Evolutionary conservation across 1,284 basidiomycete species (phyloP).

Genomic region (Rhodotorula sp.): DNA sequence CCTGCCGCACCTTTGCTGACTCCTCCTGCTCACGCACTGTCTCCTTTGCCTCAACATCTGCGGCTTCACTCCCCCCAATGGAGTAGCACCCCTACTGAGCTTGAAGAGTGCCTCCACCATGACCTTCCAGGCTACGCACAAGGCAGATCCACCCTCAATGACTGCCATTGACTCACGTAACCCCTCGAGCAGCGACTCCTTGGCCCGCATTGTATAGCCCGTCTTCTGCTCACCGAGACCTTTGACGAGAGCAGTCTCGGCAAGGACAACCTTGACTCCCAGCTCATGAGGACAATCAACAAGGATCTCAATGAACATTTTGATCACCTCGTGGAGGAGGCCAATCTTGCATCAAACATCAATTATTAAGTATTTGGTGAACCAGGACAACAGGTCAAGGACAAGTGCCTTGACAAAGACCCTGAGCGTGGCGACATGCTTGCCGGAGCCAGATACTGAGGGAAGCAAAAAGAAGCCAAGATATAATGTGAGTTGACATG

Average conservation of each 20-base stretch:
- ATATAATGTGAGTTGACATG: too few species aligned
- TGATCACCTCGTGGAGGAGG: slow-evolving; percentile 71
- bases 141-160: slow-evolving; percentile 29
- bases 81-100: too few species aligned
- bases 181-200: slow-evolving; percentile 65
- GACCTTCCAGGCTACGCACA: slow-evolving; percentile 81
- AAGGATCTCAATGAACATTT: slow-evolving; percentile 64
- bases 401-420: too few species aligned
- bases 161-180: slow-evolving; percentile 18
- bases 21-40: neutral
- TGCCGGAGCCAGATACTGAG: too few species aligned
- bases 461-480: too few species aligned
- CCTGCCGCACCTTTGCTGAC: neutral
- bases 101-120: too few species aligned
- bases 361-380: too few species aligned
- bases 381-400: too few species aligned
- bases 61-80: too few species aligned
- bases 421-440: too few species aligned
- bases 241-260: slow-evolving; percentile 69
- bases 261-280: slow-evolving; percentile 71
- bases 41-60: neutral
- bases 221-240: slow-evolving; percentile 65
- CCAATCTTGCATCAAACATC: too few species aligned
- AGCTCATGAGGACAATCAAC: slow-evolving; percentile 59
- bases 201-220: slow-evolving; percentile 73